Conservation (phyloP, 192 early-diverging fungal genomes). For the Funneliformis geosporum region DNA sequence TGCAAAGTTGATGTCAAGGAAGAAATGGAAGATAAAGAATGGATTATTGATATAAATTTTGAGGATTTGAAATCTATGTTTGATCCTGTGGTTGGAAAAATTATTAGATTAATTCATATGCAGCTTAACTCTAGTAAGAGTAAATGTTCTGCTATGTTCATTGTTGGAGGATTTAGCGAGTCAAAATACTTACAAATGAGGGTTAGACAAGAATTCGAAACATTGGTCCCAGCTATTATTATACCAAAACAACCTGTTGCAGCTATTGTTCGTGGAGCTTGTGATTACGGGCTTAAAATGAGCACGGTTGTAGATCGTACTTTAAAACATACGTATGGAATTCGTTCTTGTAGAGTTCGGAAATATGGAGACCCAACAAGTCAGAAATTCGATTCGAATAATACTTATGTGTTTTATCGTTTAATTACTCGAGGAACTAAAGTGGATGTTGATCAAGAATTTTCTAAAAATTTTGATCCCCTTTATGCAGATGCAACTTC, state of each 20-base stretch:
- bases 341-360: background rate
- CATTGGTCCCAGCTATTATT: conserved; percentile 36
- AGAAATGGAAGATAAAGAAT: background rate
- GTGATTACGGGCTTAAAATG: background rate
- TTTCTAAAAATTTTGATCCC: background rate
- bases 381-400: background rate
- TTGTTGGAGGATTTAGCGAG: conserved; percentile 58
- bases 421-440: background rate
- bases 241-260: conserved; percentile 49
- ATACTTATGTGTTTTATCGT: background rate
- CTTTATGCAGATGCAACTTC: background rate
- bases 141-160: conserved; percentile 47
- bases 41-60: conserved; percentile 12
- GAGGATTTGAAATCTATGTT: conserved; percentile 44
- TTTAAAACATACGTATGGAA: conserved; percentile 8
- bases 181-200: conserved; percentile 45
- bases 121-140: conserved; percentile 42
- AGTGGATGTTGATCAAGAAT: background rate
- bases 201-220: conserved; percentile 39
- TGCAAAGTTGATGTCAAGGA: background rate
- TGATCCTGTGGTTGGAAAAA: conserved; percentile 46
- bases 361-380: background rate
- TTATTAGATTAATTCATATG: conserved; percentile 43
- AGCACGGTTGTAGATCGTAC: background rate
- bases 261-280: conserved; percentile 27